phyloP scores from a whole-genome alignment of 2,329 filamentous ascomycete species.

The Cladosporium austrohemisphaericum region DNA sequence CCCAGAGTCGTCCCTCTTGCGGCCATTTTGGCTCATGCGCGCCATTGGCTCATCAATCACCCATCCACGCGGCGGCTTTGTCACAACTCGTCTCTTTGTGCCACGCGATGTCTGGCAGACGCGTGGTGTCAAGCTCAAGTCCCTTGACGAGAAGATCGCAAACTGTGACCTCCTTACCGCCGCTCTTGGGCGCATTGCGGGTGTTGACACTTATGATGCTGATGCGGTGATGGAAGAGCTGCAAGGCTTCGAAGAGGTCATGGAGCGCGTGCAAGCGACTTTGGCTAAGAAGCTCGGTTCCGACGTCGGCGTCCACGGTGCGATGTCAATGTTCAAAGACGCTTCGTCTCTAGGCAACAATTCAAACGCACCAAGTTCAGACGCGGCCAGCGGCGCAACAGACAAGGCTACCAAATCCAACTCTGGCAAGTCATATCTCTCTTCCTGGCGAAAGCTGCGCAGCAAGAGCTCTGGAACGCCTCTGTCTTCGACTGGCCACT shows the following conservation, averaged over 20 bases:
- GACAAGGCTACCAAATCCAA: constrained; percentile 49
- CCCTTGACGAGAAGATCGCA: constrained; percentile 86
- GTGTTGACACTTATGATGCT: constrained; percentile 84
- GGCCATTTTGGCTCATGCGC: constrained; percentile 97
- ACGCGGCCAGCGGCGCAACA: constrained; percentile 29
- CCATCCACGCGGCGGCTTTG: constrained; percentile 85
- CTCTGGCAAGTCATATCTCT: constrained; percentile 71
- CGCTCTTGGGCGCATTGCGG: constrained; percentile 65
- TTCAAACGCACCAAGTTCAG: constrained; percentile 29
- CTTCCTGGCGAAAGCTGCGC: constrained; percentile 85
- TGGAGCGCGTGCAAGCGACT: constrained; percentile 77
- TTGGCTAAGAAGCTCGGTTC: constrained; percentile 83
- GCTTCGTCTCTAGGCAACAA: constrained; percentile 35
- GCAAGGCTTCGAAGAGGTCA: constrained; percentile 77
- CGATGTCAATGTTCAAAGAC: constrained; percentile 71
- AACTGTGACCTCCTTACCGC: constrained; percentile 89
- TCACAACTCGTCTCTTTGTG: constrained; percentile 88
- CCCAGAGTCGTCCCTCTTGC: constrained; percentile 80
- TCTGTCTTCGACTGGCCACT: constrained; percentile 24
- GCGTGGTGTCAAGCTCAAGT: constrained; percentile 87
- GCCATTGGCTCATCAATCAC: constrained; percentile 88
- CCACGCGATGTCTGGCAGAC: constrained; percentile 91
- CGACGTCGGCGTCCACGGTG: constrained; percentile 81
- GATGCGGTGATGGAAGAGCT: constrained; percentile 92
- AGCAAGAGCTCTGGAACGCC: constrained; percentile 76